These are phyloP conservation scores for Ustilago lituana DNA, from an alignment of 1,284 basidiomycete genomes.

Conservation along the genomic window DNA sequence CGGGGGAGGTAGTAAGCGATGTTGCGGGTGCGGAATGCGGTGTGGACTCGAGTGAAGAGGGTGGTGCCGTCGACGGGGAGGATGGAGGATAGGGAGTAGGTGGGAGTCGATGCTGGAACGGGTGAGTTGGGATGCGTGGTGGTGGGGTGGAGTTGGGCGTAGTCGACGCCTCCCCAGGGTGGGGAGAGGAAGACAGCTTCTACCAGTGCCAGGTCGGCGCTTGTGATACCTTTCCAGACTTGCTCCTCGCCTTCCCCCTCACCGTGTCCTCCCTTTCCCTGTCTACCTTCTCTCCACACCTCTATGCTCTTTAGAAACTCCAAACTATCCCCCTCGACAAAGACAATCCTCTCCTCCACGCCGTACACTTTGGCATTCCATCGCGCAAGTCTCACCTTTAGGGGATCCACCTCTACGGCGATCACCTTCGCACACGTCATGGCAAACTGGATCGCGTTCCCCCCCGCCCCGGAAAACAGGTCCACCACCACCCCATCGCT, in stretches of 20 bases:
- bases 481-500: slow-evolving; percentile 74
- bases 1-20: slow-evolving; percentile 86
- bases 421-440: slow-evolving; percentile 92
- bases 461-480: slow-evolving; percentile 96
- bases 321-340: slow-evolving; percentile 86
- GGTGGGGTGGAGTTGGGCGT: slow-evolving; percentile 21
- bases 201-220: slow-evolving; percentile 17
- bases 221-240: slow-evolving; percentile 23
- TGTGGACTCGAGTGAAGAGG: slow-evolving; percentile 72
- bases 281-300: not conserved
- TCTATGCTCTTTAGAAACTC: slow-evolving; percentile 73
- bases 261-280: slow-evolving; percentile 21
- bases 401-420: slow-evolving; percentile 86
- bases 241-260: slow-evolving; percentile 50
- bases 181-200: slow-evolving; percentile 55
- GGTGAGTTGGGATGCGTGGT: not conserved
- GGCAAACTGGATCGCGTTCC: slow-evolving; percentile 96
- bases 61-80: slow-evolving; percentile 82
- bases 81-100: slow-evolving; percentile 68
- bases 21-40: slow-evolving; percentile 31
- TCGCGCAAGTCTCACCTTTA: slow-evolving; percentile 82
- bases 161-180: slow-evolving; percentile 64
- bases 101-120: slow-evolving; percentile 3
- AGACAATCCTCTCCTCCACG: slow-evolving; percentile 91
- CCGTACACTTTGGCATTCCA: slow-evolving; percentile 92